Conservation (phyloP, 805 yeast species). For the Lachancea quebecensis region DNA sequence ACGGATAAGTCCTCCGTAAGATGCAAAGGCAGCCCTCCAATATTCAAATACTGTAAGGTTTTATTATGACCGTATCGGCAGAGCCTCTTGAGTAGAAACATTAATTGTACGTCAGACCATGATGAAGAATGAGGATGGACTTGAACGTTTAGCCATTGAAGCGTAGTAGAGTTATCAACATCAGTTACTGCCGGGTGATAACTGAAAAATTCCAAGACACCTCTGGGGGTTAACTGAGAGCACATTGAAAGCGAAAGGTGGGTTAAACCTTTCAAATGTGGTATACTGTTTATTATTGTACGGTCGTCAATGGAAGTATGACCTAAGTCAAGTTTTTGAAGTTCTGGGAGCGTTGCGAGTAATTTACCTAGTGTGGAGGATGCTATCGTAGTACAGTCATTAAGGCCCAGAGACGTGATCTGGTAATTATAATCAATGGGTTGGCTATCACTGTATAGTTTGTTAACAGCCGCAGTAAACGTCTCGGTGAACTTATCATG, state of each 20-base stretch:
- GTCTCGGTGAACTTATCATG: conserved; percentile 55
- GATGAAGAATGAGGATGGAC: conserved; percentile 57
- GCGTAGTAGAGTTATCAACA: conserved; percentile 34
- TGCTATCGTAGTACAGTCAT: conserved; percentile 79
- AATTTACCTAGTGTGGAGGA: conserved; percentile 39
- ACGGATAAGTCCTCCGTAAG: conserved; percentile 24
- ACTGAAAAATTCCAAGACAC: conserved; percentile 59
- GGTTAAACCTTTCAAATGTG: conserved; percentile 53
- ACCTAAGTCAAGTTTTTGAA: conserved; percentile 68
- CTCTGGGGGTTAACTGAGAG: conserved; percentile 64
- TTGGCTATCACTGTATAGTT: conserved; percentile 20
- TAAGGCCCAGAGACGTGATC: conserved; percentile 54
- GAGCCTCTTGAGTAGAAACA: conserved; percentile 39
- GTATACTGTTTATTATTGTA: conserved; percentile 46
- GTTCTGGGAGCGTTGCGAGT: conserved; percentile 48
- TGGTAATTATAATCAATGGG: conserved; percentile 29
- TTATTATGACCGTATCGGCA: conserved; percentile 32
- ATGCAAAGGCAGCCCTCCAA: conserved; percentile 60
- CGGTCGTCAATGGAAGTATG: conserved; percentile 71
- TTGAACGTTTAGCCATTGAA: conserved; percentile 62
- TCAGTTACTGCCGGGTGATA: conserved; percentile 58
- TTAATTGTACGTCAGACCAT: conserved; percentile 44
- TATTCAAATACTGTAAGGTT: conserved; percentile 41
- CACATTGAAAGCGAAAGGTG: conserved; percentile 66
- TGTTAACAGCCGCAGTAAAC: conserved; percentile 37